Evolutionary conservation across 257 asterid genomes (phyloP).

Genomic region (Ajuga chamaepitys): DNA sequence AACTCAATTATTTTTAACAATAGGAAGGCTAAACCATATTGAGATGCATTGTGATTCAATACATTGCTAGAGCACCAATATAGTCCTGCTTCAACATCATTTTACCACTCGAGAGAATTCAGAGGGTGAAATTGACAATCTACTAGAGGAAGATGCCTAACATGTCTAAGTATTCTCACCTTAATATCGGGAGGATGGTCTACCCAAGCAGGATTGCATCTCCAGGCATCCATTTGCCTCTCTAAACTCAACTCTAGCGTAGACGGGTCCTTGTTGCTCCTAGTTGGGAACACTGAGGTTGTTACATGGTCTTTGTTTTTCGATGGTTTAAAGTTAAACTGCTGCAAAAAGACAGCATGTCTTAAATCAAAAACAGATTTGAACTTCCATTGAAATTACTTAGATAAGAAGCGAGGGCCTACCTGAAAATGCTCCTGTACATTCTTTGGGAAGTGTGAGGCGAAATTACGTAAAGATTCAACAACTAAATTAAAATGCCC

Average conservation of each 20-base stretch:
- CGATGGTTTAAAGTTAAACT: slow-evolving; percentile 31
- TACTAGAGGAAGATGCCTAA: background rate
- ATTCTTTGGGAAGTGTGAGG: slow-evolving; percentile 22
- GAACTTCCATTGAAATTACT: slow-evolving; percentile 7
- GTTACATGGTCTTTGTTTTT: slow-evolving; percentile 16
- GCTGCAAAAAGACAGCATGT: slow-evolving; percentile 8
- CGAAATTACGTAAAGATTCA: slow-evolving; percentile 15
- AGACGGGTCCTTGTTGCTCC: slow-evolving; percentile 24
- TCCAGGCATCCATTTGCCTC: slow-evolving; percentile 73
- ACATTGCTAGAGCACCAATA: background rate
- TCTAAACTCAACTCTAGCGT: slow-evolving; percentile 36
- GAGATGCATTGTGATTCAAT: background rate
- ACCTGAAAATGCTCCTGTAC: slow-evolving; percentile 26
- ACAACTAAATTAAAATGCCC: slow-evolving; percentile 18
- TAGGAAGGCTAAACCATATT: background rate
- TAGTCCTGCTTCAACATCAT: background rate
- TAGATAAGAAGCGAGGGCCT: background rate
- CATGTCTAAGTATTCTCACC: slow-evolving; percentile 28
- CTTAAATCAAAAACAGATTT: background rate
- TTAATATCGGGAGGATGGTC: slow-evolving; percentile 58
- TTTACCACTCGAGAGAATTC: background rate
- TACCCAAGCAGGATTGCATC: slow-evolving; percentile 63
- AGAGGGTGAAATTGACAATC: background rate
- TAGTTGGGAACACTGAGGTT: slow-evolving; percentile 10
- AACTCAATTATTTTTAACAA: background rate